phyloP scores from a whole-genome alignment of 371 early-diverging fungal genomes.

The Mucor piriformis region DNA sequence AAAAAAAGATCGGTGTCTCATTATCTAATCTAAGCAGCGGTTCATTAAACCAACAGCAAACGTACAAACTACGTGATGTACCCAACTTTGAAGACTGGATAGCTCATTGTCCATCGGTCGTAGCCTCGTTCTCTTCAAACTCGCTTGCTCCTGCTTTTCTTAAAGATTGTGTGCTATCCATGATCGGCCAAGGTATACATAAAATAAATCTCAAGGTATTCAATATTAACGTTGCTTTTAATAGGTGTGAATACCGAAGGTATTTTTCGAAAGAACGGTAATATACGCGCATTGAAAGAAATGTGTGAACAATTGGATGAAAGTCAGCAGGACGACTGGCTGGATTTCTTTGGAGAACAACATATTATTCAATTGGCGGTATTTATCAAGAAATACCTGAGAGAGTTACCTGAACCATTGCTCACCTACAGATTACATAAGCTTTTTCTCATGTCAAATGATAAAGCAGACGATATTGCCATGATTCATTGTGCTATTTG shows the following conservation, averaged over 20 bases:
- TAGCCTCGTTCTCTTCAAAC: constrained; percentile 31
- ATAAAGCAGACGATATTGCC: constrained; percentile 39
- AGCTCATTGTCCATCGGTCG: constrained; percentile 9
- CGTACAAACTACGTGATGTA: not conserved
- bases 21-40: constrained; percentile 11
- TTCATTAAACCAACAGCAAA: not conserved
- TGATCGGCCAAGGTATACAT: constrained; percentile 28
- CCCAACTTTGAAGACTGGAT: constrained; percentile 12
- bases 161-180: constrained; percentile 23
- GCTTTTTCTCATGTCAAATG: constrained; percentile 61
- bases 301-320: constrained; percentile 77
- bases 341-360: constrained; percentile 58
- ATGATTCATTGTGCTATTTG: constrained; percentile 78
- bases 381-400: constrained; percentile 87
- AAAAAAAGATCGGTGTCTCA: constrained; percentile 24
- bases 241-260: constrained; percentile 89
- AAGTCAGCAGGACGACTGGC: constrained; percentile 10
- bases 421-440: constrained; percentile 84
- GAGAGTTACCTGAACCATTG: constrained; percentile 93
- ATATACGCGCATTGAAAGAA: constrained; percentile 85
- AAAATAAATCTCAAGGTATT: not conserved
- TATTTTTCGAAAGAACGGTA: constrained; percentile 96
- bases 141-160: constrained; percentile 23
- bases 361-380: constrained; percentile 88
- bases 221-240: not conserved